Percentiles rank a stretch among this genome's conserved stretches.
Evolutionary conservation across 2,329 filamentous ascomycete genomes (phyloP).

Genomic region (Thermothelomyces thermophilus): DNA sequence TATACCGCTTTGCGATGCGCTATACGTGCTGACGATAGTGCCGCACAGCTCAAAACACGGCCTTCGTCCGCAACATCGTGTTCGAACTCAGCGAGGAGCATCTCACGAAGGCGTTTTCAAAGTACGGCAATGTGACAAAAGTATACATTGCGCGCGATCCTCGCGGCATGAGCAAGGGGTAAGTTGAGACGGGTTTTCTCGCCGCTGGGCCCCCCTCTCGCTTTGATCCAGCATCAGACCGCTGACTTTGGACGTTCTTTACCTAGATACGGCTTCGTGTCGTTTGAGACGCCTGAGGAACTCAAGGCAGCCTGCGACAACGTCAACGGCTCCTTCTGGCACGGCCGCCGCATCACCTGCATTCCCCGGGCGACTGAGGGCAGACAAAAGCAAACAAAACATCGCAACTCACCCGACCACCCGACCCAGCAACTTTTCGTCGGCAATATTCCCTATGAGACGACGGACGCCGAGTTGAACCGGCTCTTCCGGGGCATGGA

Average conservation of each 20-base stretch:
- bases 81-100: constrained; percentile 33
- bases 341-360: constrained; percentile 32
- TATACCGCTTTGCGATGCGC: not conserved
- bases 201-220: not conserved
- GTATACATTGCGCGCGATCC: constrained; percentile 29
- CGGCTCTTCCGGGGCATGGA: constrained; percentile 64
- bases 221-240: no score
- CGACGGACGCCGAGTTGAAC: constrained; percentile 77
- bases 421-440: constrained; percentile 55
- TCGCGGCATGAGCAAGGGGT: constrained; percentile 33
- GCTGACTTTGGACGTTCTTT: not conserved
- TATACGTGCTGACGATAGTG: not conserved
- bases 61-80: constrained; percentile 33
- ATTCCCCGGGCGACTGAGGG: constrained; percentile 15
- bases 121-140: constrained; percentile 28
- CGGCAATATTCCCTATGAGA: constrained; percentile 80
- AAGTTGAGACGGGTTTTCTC: constrained; percentile 10
- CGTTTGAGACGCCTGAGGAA: constrained; percentile 23
- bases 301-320: constrained; percentile 25
- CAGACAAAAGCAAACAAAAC: not conserved
- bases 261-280: constrained; percentile 31
- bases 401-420: not conserved
- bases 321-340: constrained; percentile 34
- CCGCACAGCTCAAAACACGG: constrained; percentile 1
- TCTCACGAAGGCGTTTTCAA: constrained; percentile 29